Evolutionary conservation across 2,329 filamentous ascomycete genomes (phyloP).

Genomic region (Eutypella sp.): DNA sequence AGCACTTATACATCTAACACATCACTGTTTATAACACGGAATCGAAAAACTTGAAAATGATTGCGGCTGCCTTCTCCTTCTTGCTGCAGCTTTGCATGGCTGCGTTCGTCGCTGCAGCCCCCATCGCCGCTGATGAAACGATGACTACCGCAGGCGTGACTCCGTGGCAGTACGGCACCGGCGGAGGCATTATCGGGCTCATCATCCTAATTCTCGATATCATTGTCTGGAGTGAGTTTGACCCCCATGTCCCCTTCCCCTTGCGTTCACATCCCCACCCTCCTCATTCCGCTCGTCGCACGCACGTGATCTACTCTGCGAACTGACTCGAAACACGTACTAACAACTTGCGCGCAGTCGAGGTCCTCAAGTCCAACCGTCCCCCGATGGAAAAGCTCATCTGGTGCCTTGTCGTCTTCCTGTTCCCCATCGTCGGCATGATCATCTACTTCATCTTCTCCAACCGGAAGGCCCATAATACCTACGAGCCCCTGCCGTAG

Average conservation of each 20-base stretch:
- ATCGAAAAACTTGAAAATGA: slow-evolving; percentile 15
- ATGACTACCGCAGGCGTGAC: slow-evolving; percentile 32
- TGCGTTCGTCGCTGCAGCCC: slow-evolving; percentile 44
- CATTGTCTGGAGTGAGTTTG: slow-evolving; percentile 53
- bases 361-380: slow-evolving; percentile 60
- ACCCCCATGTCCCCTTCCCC: background rate
- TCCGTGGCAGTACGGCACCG: slow-evolving; percentile 55
- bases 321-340: no score
- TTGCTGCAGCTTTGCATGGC: slow-evolving; percentile 50
- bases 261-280: background rate
- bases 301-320: slow-evolving; percentile 8
- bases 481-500: slow-evolving; percentile 46
- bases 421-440: slow-evolving; percentile 59
- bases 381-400: slow-evolving; percentile 52
- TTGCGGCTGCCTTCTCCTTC: slow-evolving; percentile 32
- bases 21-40: background rate
- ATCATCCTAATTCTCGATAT: slow-evolving; percentile 58
- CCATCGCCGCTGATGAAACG: slow-evolving; percentile 33
- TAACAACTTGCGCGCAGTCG: slow-evolving; percentile 39
- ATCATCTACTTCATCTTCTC: slow-evolving; percentile 62
- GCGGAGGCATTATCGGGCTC: slow-evolving; percentile 57
- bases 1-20: background rate
- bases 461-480: slow-evolving; percentile 52
- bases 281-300: background rate
- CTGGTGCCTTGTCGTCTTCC: slow-evolving; percentile 59